phyloP scores from a whole-genome alignment of 169 alveolate genomes.

The Theileria sp. region DNA sequence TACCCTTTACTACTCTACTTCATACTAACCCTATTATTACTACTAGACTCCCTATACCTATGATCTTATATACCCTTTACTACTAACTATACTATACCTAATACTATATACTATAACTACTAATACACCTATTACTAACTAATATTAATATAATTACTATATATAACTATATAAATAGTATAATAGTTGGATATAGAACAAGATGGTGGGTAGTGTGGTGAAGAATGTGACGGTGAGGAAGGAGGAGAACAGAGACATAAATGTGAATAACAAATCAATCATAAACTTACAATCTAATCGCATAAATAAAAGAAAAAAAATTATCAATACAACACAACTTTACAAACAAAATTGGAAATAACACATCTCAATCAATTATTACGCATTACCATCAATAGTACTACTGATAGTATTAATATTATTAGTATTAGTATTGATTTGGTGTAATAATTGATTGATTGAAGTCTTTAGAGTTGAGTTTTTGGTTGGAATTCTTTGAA shows the following conservation, averaged over 20 bases:
- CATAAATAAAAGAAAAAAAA: constrained; percentile 1
- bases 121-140: too few species aligned
- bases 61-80: too few species aligned
- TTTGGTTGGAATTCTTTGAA: neutral
- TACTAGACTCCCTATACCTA: too few species aligned
- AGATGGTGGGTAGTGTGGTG: neutral
- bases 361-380: too few species aligned
- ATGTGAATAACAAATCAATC: neutral
- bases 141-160: too few species aligned
- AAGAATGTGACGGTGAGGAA: neutral
- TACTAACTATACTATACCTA: too few species aligned
- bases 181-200: neutral
- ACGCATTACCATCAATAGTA: too few species aligned
- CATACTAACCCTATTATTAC: too few species aligned
- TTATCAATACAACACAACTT: neutral
- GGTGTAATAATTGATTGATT: too few species aligned
- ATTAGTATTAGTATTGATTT: neutral
- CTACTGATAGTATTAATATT: neutral
- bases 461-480: neutral
- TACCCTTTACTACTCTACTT: too few species aligned
- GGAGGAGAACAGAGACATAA: neutral
- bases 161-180: too few species aligned
- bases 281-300: neutral
- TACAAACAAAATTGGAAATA: constrained; percentile 6
- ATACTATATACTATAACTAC: too few species aligned